Base-by-base conservation (phyloP, 305 asterid species). In the Ajuga reptans region DNA sequence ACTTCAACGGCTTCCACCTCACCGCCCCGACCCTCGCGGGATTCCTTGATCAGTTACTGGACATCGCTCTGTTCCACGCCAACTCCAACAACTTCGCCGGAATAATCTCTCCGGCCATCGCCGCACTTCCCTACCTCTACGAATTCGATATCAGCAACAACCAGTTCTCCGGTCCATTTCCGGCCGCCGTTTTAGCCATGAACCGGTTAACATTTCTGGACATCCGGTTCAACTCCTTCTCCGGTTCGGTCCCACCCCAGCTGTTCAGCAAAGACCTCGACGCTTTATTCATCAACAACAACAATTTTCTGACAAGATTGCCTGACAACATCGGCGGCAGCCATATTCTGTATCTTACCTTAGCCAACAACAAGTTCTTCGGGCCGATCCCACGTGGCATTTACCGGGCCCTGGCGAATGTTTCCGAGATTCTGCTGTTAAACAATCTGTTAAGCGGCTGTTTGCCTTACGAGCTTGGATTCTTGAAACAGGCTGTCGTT, bases 71-170 rank as follows among this genome's bases (percentile, higher is more conserved):
- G 8, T 90, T 90, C 72, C 96, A 90, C 59, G 93, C 96, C 18
- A 88, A 88, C 69, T 88, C 95, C 60, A 90, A 86, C 80, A 51
- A 45, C 50, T 88, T 88, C 60, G 72, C 80, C 9, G 96, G 96
- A 18, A 53, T 56, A 6, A 54, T 90, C 29, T 73, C 95, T 1
- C 68, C 86, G 2, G 64, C 68, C 54, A 77, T 80, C 36, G 79
- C 87, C n/a, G 58, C 76, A 10, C 89, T 88, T 7, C 87, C 82
- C 0, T 90, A 79, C 16, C 75, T 90, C 6, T 90, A 88, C 75
- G 96, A 90, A 64, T 77, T 90, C 16, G 96, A 88, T 53, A 45
- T 90, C 47, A 90, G 96, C 71, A 88, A 88, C 84, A 90, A 90
- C 77, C 74, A 7, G 0, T 82, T 90, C 69, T 75, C 83, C 1